A percentile compares a stretch with the other conserved stretches of the same genome.
Conservation (phyloP, 345 rosid genomes). For the Fremontodendron californicum region DNA sequence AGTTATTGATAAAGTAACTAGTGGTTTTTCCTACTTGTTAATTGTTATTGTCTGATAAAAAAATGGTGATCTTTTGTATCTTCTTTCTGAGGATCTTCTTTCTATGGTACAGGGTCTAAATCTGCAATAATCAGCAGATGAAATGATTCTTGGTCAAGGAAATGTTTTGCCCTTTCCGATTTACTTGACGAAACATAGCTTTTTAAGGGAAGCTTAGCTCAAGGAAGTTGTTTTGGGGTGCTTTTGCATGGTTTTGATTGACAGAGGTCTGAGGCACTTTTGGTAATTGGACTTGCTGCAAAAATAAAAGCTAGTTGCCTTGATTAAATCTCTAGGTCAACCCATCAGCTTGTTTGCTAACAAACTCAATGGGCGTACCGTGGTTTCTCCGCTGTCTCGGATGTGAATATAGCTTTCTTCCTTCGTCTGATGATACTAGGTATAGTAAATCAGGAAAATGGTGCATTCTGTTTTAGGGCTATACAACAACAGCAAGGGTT, state of each 20-base stretch:
- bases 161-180: neutral
- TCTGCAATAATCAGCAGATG: neutral
- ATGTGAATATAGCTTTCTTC: neutral
- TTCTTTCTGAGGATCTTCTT: neutral
- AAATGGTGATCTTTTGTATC: neutral
- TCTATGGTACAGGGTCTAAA: constrained; percentile 12
- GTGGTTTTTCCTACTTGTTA: neutral
- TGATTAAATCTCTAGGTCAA: neutral
- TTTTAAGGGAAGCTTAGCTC: neutral
- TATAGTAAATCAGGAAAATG: neutral
- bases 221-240: neutral
- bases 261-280: neutral
- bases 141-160: neutral
- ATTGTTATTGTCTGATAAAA: neutral
- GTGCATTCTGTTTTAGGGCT: neutral
- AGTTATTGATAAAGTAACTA: neutral
- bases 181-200: neutral
- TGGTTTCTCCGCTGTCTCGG: neutral
- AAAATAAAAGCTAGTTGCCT: neutral
- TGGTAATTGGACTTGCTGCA: neutral
- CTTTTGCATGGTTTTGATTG: neutral
- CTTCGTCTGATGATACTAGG: neutral
- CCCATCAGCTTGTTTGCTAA: neutral
- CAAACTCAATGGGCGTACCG: neutral
- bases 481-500: neutral